Evolutionary conservation across 1,284 basidiomycete species (phyloP).

Genomic region (Laetiporus sulphureus): DNA sequence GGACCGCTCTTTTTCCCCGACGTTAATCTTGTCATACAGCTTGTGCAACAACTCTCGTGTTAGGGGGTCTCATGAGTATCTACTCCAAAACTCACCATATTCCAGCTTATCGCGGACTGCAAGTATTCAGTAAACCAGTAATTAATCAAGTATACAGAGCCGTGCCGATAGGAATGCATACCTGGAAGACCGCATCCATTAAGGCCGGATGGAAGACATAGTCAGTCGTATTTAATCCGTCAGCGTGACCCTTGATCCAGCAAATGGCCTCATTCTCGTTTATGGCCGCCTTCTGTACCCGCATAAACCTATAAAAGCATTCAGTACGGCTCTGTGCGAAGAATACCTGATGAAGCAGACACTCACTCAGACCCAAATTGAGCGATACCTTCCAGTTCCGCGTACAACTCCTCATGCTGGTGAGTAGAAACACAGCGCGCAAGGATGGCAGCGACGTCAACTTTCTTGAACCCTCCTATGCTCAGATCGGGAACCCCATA

Average conservation of each 20-base stretch:
- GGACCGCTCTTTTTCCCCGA: background rate
- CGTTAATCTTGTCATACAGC: background rate
- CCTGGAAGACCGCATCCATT: conserved; percentile 1
- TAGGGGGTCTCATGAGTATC: conserved; percentile 3
- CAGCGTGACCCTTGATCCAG: background rate
- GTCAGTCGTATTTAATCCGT: background rate
- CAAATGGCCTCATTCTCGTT: conserved; percentile 1
- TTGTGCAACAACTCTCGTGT: background rate
- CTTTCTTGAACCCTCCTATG: conserved; percentile 7
- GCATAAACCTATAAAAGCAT: conserved; percentile 6
- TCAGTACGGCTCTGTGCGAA: conserved; percentile 3
- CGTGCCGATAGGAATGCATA: background rate
- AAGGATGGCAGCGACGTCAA: conserved; percentile 12
- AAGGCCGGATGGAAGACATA: background rate
- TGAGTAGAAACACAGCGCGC: conserved; percentile 6
- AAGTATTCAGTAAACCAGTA: too few relatives aligned
- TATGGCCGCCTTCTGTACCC: conserved; percentile 2
- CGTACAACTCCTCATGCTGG: conserved; percentile 11
- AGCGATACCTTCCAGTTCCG: conserved; percentile 3
- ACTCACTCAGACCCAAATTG: conserved; percentile 18
- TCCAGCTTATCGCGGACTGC: background rate
- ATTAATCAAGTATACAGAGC: too few relatives aligned
- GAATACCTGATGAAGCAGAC: background rate
- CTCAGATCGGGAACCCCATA: conserved; percentile 12
- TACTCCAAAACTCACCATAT: background rate